These are phyloP conservation scores for Suillus subalutaceus DNA, from an alignment of 768 basidiomycete species.

Conservation along the genomic window DNA sequence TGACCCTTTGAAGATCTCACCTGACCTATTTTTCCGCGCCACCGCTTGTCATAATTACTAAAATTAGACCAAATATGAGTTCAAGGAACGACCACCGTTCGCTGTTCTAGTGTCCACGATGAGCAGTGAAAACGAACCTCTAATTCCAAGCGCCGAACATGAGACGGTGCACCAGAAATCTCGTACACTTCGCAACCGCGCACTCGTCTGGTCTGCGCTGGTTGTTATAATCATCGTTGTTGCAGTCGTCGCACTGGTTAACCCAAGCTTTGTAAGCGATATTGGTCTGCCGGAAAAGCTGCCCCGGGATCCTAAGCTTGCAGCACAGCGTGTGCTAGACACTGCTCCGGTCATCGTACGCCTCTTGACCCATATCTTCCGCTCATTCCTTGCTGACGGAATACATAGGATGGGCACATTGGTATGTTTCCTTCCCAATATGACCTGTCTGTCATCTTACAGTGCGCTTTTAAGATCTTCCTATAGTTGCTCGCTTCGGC, in stretches of 20 bases:
- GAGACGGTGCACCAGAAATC: conserved; percentile 20
- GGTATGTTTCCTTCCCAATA: conserved; percentile 38
- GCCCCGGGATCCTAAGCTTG: conserved; percentile 60
- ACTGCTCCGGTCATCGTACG: conserved; percentile 74
- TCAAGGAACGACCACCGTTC: not conserved
- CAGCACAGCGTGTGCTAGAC: conserved; percentile 58
- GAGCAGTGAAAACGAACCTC: conserved; percentile 30
- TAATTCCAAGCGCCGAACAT: conserved; percentile 24
- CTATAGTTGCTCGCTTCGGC: conserved; percentile 56
- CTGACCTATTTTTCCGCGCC: too few relatives aligned
- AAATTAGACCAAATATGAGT: not conserved
- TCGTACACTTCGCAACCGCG: conserved; percentile 36
- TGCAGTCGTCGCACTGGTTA: conserved; percentile 49
- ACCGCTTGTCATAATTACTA: too few relatives aligned
- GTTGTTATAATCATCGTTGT: conserved; percentile 45
- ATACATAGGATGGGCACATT: conserved; percentile 65
- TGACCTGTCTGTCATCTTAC: not conserved
- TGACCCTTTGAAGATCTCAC: too few relatives aligned
- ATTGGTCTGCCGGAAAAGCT: conserved; percentile 48
- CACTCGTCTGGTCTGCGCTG: conserved; percentile 49
- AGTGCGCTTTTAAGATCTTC: conserved; percentile 58
- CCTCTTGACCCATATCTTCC: not conserved
- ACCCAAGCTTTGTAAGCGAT: conserved; percentile 41
- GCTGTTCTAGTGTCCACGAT: conserved; percentile 16
- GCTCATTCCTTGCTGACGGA: conserved; percentile 1